These are phyloP conservation scores for Apiotrichum akiyoshidainum DNA, from an alignment of 1,284 basidiomycete genomes.

Conservation along the genomic window DNA sequence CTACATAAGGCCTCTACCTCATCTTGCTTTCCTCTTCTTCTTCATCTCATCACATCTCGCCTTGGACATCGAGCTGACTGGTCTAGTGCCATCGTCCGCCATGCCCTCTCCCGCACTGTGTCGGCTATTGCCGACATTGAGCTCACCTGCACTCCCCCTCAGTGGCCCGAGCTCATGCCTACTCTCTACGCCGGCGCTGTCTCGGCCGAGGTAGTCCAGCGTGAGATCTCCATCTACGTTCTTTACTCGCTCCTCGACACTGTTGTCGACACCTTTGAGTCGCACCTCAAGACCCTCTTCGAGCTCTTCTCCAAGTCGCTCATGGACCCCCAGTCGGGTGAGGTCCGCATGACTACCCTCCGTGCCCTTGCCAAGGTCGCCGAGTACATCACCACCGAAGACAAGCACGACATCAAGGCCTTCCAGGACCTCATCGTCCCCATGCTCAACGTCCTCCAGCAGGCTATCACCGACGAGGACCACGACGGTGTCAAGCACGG, in stretches of 20 bases:
- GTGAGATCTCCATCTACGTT: constrained; percentile 88
- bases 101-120: constrained; percentile 85
- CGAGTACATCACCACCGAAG: constrained; percentile 85
- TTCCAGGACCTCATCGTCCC: constrained; percentile 86
- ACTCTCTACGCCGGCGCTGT: constrained; percentile 79
- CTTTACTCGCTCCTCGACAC: constrained; percentile 89
- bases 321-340: constrained; percentile 79
- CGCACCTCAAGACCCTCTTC: constrained; percentile 75
- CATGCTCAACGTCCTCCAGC: constrained; percentile 87
- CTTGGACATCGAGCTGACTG: not conserved
- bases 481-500: constrained; percentile 81
- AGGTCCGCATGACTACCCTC: constrained; percentile 88
- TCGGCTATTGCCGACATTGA: constrained; percentile 91
- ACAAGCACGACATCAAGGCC: constrained; percentile 80
- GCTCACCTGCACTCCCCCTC: constrained; percentile 62
- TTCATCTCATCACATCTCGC: not conserved
- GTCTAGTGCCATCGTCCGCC: constrained; percentile 75
- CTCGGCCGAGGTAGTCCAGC: constrained; percentile 67
- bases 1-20: not conserved
- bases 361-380: constrained; percentile 86
- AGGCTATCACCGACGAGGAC: constrained; percentile 77
- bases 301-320: constrained; percentile 76
- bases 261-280: constrained; percentile 81
- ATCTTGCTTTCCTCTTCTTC: not conserved
- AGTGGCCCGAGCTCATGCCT: constrained; percentile 85